A percentile compares a stretch with the other conserved stretches of the same genome.
Evolutionary conservation across 1,139 yeast species (phyloP).

Genomic region (Saccharomyces hybrid): DNA sequence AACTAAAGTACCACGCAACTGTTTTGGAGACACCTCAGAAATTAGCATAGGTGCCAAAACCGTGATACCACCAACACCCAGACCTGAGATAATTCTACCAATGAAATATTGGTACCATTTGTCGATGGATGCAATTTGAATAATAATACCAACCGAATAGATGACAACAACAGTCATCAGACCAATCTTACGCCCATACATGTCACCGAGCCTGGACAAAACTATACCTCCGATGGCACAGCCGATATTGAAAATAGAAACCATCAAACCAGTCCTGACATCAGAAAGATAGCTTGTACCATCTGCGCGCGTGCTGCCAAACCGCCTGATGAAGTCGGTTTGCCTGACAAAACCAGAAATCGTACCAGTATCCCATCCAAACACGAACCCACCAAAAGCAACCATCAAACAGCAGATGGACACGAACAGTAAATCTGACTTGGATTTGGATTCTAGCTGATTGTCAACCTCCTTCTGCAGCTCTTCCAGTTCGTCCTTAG

Average conservation of each 20-base stretch:
- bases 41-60: constrained; percentile 57
- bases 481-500: constrained; percentile 14
- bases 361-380: constrained; percentile 76
- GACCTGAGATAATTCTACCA: constrained; percentile 57
- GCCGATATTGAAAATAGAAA: constrained; percentile 61
- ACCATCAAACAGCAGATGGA: constrained; percentile 39
- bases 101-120: constrained; percentile 48
- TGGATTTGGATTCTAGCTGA: constrained; percentile 8
- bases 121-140: constrained; percentile 49
- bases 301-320: constrained; percentile 34
- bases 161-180: constrained; percentile 47
- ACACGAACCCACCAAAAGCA: constrained; percentile 65
- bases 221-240: constrained; percentile 57
- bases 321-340: constrained; percentile 51
- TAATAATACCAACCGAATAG: constrained; percentile 52
- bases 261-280: constrained; percentile 52
- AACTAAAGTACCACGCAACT: constrained; percentile 59
- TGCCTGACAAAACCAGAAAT: constrained; percentile 71
- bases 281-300: constrained; percentile 40
- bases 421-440: constrained; percentile 34
- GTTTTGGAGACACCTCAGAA: constrained; percentile 58
- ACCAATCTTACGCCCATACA: constrained; percentile 54
- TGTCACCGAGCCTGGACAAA: constrained; percentile 49
- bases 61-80: constrained; percentile 57
- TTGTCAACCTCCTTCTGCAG: constrained; percentile 13